Conservation (phyloP, 1,284 basidiomycete species). For the Leccinum laetum region DNA sequence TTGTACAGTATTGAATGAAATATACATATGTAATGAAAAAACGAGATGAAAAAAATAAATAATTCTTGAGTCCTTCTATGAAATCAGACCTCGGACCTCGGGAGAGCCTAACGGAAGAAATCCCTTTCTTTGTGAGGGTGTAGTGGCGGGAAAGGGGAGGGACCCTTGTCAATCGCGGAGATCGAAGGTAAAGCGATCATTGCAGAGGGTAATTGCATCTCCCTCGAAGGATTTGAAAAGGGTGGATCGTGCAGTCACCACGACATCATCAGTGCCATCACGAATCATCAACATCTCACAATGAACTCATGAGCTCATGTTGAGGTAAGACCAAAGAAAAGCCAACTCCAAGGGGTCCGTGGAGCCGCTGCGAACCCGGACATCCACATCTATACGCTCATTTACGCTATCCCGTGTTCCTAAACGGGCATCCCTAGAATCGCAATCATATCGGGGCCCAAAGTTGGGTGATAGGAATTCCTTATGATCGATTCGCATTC, state of each 20-base stretch:
- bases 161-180: slow-evolving; percentile 29
- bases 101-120: slow-evolving; percentile 33
- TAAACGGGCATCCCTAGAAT: not conserved
- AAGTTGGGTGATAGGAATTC: not conserved
- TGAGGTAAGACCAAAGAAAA: slow-evolving; percentile 1
- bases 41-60: not conserved
- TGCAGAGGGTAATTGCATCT: slow-evolving; percentile 9
- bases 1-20: slow-evolving; percentile 20
- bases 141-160: slow-evolving; percentile 9
- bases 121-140: slow-evolving; percentile 7
- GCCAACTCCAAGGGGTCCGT: slow-evolving; percentile 30
- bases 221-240: not conserved
- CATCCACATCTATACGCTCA: not conserved
- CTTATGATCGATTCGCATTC: not conserved
- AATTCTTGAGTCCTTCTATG: slow-evolving; percentile 13
- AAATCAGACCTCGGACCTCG: not conserved
- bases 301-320: slow-evolving; percentile 2
- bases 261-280: not conserved
- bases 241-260: slow-evolving; percentile 1
- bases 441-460: not conserved
- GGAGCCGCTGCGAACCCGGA: slow-evolving; percentile 12
- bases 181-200: slow-evolving; percentile 21
- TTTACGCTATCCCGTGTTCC: slow-evolving; percentile 1
- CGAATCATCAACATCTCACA: not conserved
- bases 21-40: not conserved